Conservation (phyloP, 768 basidiomycete genomes). For the Trametopsis cervina region DNA sequence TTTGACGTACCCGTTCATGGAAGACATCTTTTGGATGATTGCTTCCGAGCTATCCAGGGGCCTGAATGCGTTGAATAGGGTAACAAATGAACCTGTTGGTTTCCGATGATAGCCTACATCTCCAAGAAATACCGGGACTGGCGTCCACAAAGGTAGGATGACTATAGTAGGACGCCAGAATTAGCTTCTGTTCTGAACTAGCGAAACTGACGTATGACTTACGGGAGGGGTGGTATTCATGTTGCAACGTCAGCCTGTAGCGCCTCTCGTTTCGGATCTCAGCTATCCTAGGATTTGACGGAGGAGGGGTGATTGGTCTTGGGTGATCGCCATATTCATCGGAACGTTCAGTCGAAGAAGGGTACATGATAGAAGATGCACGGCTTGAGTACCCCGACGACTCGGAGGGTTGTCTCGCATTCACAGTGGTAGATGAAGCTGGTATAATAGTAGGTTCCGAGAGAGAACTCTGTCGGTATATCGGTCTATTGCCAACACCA, state of each 20-base stretch:
- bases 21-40: conserved; percentile 41
- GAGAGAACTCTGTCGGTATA: neutral
- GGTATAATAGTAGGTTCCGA: neutral
- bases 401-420: conserved; percentile 6
- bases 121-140: conserved; percentile 54
- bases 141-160: conserved; percentile 59
- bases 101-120: conserved; percentile 72
- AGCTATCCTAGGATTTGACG: conserved; percentile 28
- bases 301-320: neutral
- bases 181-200: no score
- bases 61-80: conserved; percentile 62
- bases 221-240: conserved; percentile 67
- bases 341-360: conserved; percentile 3
- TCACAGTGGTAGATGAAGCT: neutral
- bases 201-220: conserved; percentile 17
- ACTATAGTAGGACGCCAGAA: conserved; percentile 15
- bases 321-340: neutral
- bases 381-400: conserved; percentile 26
- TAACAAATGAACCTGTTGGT: conserved; percentile 61
- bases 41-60: conserved; percentile 41
- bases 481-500: neutral
- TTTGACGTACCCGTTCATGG: conserved; percentile 59
- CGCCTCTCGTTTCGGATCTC: conserved; percentile 53
- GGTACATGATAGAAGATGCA: conserved; percentile 23
- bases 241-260: conserved; percentile 60